A percentile compares a stretch with the other conserved stretches of the same genome.
Conservation (phyloP, 371 early-diverging fungal species). For the Entomophthora muscae region DNA sequence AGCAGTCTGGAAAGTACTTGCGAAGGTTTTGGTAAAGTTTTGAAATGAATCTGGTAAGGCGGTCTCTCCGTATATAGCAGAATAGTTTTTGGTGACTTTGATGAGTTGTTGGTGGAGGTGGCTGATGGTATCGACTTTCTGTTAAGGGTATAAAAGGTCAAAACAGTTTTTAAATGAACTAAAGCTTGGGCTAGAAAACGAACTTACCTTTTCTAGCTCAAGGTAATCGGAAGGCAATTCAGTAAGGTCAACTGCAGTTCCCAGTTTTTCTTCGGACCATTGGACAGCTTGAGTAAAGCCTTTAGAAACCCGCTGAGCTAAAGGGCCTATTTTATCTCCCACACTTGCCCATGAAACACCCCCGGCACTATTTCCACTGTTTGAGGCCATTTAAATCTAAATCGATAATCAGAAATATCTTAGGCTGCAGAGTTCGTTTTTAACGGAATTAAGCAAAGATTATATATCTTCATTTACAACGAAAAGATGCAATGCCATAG, state of each 20-base stretch:
- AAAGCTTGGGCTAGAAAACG: too few species aligned
- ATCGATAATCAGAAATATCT: too few species aligned
- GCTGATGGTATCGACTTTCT: slow-evolving; percentile 47
- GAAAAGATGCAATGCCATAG: too few species aligned
- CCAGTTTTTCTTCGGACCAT: slow-evolving; percentile 79
- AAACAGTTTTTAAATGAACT: too few species aligned
- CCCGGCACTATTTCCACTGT: neutral
- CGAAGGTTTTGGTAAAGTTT: slow-evolving; percentile 47
- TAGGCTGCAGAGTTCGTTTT: too few species aligned
- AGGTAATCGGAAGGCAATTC: slow-evolving; percentile 81
- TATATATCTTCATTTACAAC: too few species aligned
- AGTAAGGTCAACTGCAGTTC: slow-evolving; percentile 63
- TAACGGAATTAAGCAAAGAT: too few species aligned
- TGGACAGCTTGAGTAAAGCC: slow-evolving; percentile 17
- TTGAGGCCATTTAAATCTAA: neutral
- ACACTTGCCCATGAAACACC: slow-evolving; percentile 4
- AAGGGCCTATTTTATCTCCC: slow-evolving; percentile 4
- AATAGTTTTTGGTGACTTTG: slow-evolving; percentile 52
- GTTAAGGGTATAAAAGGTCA: slow-evolving; percentile 5
- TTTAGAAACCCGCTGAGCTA: slow-evolving; percentile 1
- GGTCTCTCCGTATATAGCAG: slow-evolving; percentile 31
- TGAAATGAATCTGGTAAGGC: slow-evolving; percentile 60
- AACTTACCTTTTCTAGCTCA: slow-evolving; percentile 49
- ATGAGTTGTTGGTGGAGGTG: slow-evolving; percentile 45
- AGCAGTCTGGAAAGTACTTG: slow-evolving; percentile 34